Percentiles rank a stretch among this genome's conserved stretches.
Evolutionary conservation across 2,329 filamentous ascomycete species (phyloP).

Genomic region (Lachnellula subtilissima): DNA sequence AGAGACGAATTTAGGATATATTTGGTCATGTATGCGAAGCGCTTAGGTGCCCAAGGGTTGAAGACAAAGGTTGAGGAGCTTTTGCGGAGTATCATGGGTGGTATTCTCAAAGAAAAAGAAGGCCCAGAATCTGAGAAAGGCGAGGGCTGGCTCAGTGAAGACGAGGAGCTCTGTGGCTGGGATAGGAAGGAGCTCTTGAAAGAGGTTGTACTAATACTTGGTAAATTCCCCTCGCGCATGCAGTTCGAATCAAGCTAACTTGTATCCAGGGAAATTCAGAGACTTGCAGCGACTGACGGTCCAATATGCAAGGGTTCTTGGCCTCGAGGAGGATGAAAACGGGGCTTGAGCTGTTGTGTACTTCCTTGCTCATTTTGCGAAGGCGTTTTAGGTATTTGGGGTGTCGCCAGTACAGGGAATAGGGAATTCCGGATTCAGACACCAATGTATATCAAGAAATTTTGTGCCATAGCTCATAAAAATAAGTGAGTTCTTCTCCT

Average conservation of each 20-base stretch:
- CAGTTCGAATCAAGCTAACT: conserved; percentile 11
- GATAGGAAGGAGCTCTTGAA: conserved; percentile 80
- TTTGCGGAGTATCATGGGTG: conserved; percentile 73
- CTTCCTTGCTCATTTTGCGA: conserved; percentile 12
- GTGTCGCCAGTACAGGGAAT: conserved; percentile 8
- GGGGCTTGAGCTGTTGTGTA: conserved; percentile 9
- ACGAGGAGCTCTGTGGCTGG: conserved; percentile 83
- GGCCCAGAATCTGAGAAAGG: conserved; percentile 37
- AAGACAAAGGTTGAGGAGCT: conserved; percentile 90
- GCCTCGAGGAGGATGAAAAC: conserved; percentile 41
- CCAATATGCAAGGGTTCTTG: conserved; percentile 82
- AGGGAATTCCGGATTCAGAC: not conserved
- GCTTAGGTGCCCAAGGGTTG: conserved; percentile 83
- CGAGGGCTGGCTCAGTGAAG: conserved; percentile 60
- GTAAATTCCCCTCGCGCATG: conserved; percentile 46
- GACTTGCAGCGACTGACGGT: conserved; percentile 93
- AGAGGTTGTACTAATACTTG: conserved; percentile 87
- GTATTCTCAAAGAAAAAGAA: conserved; percentile 56
- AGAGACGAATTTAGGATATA: conserved; percentile 92
- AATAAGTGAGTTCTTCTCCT: not conserved
- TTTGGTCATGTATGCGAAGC: conserved; percentile 96
- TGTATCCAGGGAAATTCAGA: conserved; percentile 74
- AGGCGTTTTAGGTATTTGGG: conserved; percentile 23
- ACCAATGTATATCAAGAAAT: not conserved
- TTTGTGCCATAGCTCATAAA: not conserved